These are phyloP conservation scores for Lecanicillium sp. DNA, from an alignment of 2,329 filamentous ascomycete species.

Conservation along the genomic window DNA sequence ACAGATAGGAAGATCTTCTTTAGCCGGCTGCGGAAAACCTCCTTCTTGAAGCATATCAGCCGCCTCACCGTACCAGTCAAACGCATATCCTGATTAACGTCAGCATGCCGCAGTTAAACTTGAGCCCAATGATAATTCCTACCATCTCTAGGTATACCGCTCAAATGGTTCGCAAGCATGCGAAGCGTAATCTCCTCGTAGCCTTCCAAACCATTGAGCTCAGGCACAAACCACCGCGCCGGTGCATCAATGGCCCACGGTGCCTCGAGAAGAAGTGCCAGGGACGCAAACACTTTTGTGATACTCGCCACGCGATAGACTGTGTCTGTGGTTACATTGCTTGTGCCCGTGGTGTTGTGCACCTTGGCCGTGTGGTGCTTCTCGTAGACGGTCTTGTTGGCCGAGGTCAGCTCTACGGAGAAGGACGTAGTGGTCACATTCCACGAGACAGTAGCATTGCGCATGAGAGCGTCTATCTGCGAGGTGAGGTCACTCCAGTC, in stretches of 20 bases:
- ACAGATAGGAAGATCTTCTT: neutral
- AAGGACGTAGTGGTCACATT: neutral
- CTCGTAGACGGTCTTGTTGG: constrained; percentile 24
- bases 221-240: neutral
- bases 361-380: constrained; percentile 24
- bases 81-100: neutral
- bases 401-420: neutral
- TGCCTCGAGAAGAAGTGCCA: constrained; percentile 18
- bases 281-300: constrained; percentile 31
- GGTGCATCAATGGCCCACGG: neutral
- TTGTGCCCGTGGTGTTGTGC: constrained; percentile 4
- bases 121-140: no score
- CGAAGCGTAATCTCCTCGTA: constrained; percentile 10
- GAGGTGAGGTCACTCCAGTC: neutral
- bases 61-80: neutral
- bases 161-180: constrained; percentile 10
- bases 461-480: neutral
- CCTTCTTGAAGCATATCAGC: neutral
- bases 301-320: constrained; percentile 32
- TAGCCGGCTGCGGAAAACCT: neutral
- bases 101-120: no score
- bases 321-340: constrained; percentile 26
- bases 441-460: neutral
- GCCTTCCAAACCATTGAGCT: neutral
- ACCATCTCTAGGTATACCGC: constrained; percentile 8